Evolutionary conservation across 2,329 filamentous ascomycete genomes (phyloP).

Genomic region (Fonsecaea pedrosoi): DNA sequence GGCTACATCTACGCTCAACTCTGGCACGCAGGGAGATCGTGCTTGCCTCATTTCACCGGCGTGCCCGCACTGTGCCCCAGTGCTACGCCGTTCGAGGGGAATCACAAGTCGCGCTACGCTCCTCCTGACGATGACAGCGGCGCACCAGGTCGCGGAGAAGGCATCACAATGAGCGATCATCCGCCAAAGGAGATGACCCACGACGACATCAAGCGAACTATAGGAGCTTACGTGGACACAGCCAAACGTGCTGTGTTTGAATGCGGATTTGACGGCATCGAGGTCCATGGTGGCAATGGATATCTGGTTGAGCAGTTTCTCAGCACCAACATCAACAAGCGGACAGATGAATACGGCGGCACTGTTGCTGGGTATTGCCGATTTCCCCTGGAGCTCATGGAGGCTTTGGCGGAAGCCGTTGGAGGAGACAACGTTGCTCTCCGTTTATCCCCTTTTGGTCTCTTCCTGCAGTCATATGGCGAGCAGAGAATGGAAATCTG

Average conservation of each 20-base stretch:
- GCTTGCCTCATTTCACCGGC: constrained; percentile 1
- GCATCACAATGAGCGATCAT: not conserved
- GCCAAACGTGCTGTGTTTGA: not conserved
- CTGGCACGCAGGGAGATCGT: not conserved
- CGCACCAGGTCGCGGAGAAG: not conserved
- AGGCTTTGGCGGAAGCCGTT: not conserved
- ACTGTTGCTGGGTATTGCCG: not conserved
- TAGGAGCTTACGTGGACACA: constrained; percentile 1
- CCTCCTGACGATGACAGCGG: not conserved
- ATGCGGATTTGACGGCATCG: constrained; percentile 60
- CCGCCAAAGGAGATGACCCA: constrained; percentile 1
- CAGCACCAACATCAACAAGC: constrained; percentile 58
- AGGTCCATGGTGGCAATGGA: constrained; percentile 63
- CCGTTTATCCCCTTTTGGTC: not conserved
- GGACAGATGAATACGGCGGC: constrained; percentile 70
- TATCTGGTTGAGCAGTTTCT: constrained; percentile 66
- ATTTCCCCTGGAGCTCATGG: not conserved
- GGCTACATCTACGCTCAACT: constrained; percentile 2
- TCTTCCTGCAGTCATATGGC: constrained; percentile 2
- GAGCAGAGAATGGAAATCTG: constrained; percentile 2
- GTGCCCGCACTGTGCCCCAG: not conserved
- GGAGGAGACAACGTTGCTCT: constrained; percentile 1
- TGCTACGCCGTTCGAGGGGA: not conserved
- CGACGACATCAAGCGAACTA: constrained; percentile 2
- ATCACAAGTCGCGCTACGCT: not conserved